Conservation (phyloP, 495 filamentous ascomycete genomes). For the Penicilliopsis zonata region DNA sequence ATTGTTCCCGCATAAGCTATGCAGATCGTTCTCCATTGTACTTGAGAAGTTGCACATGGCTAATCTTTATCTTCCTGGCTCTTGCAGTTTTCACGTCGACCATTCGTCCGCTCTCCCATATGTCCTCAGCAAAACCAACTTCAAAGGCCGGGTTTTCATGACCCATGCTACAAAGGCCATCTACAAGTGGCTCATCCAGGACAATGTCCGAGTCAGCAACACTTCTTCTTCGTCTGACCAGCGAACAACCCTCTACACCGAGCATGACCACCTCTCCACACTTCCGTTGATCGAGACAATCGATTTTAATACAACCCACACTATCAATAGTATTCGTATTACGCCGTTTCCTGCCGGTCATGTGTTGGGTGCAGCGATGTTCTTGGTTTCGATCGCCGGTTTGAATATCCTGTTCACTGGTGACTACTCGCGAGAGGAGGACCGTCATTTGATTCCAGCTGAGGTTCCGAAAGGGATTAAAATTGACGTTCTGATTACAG, state of each 20-base stretch:
- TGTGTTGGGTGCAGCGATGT: conserved; percentile 98
- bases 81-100: conserved; percentile 82
- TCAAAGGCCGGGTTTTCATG: conserved; percentile 95
- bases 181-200: conserved; percentile 98
- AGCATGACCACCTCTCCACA: conserved; percentile 85
- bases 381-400: conserved; percentile 88
- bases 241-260: conserved; percentile 74
- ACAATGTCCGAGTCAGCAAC: conserved; percentile 79
- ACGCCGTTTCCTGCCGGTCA: conserved; percentile 95
- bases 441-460: conserved; percentile 88
- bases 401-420: conserved; percentile 95
- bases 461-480: conserved; percentile 74
- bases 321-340: conserved; percentile 88
- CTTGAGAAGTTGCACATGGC: conserved; percentile 6
- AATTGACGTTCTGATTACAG: conserved; percentile 91
- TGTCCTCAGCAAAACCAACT: conserved; percentile 94
- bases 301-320: conserved; percentile 95
- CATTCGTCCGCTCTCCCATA: conserved; percentile 95
- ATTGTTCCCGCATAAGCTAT: conserved; percentile 15
- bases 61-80: conserved; percentile 10
- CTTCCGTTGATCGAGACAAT: conserved; percentile 93
- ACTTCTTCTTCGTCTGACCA: conserved; percentile 63
- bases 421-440: conserved; percentile 89
- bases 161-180: conserved; percentile 98
- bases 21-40: background rate